Base-by-base conservation (phyloP, 2,329 filamentous ascomycete genomes). In the Xylariaceae sp. region DNA sequence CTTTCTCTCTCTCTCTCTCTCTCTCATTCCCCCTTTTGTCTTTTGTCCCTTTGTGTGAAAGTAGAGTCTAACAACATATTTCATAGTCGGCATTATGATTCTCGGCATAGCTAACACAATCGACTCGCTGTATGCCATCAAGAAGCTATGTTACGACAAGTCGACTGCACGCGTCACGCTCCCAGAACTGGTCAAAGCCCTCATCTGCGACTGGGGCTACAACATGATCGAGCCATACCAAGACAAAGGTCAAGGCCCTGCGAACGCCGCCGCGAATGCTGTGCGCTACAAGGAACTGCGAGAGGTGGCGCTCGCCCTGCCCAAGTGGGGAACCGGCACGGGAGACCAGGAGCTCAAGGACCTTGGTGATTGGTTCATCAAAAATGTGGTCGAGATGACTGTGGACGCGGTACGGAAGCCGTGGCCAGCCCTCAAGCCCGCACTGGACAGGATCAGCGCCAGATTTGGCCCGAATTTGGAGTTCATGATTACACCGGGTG, bases 301-400 rank as follows among this genome's bases (percentile, higher is more conserved):
- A 12, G 37, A 59, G 27, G 50, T 58, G 5, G 55, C 57, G 8
- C 50, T 60, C 1, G 32, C 35, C 1, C 50, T 64, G 5, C 62
- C 62, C 8, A 64, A 63, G 48, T 64, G 61, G 61, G 58, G 48
- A 2, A 59, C 59, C 37, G 60, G 60, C n/a, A 31, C 48, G 12
- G 11, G 44, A 9, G 47, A 55, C 26, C 50, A 42, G 9, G 61
- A 62, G 30, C 34, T 63, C 19, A 52, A 45, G n/a, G 55, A 57
- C 12, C 39, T 62, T 0, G 61, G 58, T 6, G 30, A 37, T 2
- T 63, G 60, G 60, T 34, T 62, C 39, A 54, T 63, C 42, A 31
- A 50, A 26, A 53, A 56, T 29, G 51, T 60, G 42, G 57, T 61
- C 27, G 8, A 19, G 6, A 26, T 62, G 12, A 55, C 47, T 37